Evolutionary conservation across 1,284 basidiomycete genomes (phyloP), one percentile per base, ranked within the genome.

Genomic region (Earliella scabrosa): DNA sequence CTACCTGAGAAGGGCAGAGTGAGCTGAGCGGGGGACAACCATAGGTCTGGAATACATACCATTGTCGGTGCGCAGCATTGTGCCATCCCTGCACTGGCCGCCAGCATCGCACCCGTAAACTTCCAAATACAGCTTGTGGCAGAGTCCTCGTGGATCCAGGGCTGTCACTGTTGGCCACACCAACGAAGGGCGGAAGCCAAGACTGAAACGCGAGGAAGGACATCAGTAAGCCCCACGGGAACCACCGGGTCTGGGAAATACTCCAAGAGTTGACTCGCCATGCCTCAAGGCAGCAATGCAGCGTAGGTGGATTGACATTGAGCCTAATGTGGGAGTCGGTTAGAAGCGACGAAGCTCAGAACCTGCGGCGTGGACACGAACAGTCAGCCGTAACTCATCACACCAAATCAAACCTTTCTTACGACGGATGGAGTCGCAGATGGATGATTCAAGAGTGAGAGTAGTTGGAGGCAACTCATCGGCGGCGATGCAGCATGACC

Each of bases 231-330:
- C 9, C 29, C 27, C 43, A 18, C 26, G 26, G 43, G 26, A 44
- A 27, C 41, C 13, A n/a, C 26, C 41, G 41, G 5, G n/a, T 14
- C 43, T 10, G 24, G 24, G 43, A 20, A 45, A 29, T 26, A 27
- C 43, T 18, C 16, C 26, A 31, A 29, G 26, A 13, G 24, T n/a
- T 27, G 43, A 29, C 20, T 11, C 27, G 9, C 27, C 24, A 20
- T 45, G 43, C 43, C 43, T 45, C 43, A 45, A 45, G 43, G 43
- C 43, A n/a, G 8, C 26, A 45, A 45, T 27, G 43, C 26, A 31
- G 43, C n/a, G 27, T n/a, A 9, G 26, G 16, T 29, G 43, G 14
- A 27, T 29, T 29, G 43, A 18, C 16, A 16, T 18, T 29, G 9
- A 27, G 27, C n/a, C 26, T 18, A 20, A 8, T n/a, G 43, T 45